Percentiles rank a stretch among this genome's conserved stretches.
Evolutionary conservation across 129 eudicot genomes (phyloP).

Genomic region (Flaveria brownii): DNA sequence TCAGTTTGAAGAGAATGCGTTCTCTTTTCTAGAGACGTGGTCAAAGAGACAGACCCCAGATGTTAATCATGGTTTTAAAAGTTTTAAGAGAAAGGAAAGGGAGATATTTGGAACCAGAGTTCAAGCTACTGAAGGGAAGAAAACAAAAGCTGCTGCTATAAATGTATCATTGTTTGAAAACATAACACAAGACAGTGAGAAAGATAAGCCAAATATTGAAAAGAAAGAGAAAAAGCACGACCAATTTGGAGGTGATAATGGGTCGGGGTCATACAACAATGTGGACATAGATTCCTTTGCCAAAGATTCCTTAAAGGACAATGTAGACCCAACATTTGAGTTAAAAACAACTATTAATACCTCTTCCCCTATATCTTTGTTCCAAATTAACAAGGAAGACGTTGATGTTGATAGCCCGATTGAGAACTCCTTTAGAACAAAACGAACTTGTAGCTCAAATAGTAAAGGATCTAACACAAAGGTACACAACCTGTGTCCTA

Average conservation of each 20-base stretch:
- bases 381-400: conserved; percentile 40
- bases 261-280: conserved; percentile 28
- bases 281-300: conserved; percentile 39
- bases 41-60: conserved; percentile 38
- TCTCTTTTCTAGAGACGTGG: conserved; percentile 52
- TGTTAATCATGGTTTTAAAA: conserved; percentile 38
- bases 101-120: conserved; percentile 35
- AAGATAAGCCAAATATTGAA: conserved; percentile 35
- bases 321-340: conserved; percentile 39
- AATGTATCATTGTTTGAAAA: conserved; percentile 31
- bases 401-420: conserved; percentile 37
- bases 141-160: conserved; percentile 36
- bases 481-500: conserved; percentile 50
- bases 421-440: conserved; percentile 32
- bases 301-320: conserved; percentile 32
- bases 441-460: conserved; percentile 42
- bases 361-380: conserved; percentile 42
- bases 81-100: conserved; percentile 39
- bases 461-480: conserved; percentile 36
- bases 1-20: conserved; percentile 37
- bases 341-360: conserved; percentile 35
- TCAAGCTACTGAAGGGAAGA: conserved; percentile 37
- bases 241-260: conserved; percentile 35
- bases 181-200: conserved; percentile 28
- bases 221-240: conserved; percentile 12